phyloP scores from a whole-genome alignment of 768 basidiomycete species.

The Agaricus sinodeliciosus region DNA sequence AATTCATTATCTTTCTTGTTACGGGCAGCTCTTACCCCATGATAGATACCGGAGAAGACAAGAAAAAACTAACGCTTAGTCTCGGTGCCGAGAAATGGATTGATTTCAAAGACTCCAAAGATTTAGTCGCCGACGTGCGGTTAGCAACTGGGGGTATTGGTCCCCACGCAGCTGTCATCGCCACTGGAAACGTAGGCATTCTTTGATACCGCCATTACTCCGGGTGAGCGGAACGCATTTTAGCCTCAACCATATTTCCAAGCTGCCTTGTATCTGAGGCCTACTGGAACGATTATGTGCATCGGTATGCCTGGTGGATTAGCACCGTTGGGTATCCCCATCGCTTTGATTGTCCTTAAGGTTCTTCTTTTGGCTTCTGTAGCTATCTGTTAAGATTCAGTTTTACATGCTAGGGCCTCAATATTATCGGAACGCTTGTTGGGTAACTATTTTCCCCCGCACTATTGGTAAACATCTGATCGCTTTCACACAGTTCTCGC shows the following conservation, averaged over 20 bases:
- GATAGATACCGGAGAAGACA: conserved; percentile 67
- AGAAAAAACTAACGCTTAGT: conserved; percentile 48
- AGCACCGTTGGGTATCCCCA: conserved; percentile 28
- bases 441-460: neutral
- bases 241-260: conserved; percentile 37
- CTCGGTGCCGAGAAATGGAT: conserved; percentile 76
- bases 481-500: conserved; percentile 44
- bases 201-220: neutral
- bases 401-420: conserved; percentile 68
- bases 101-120: conserved; percentile 65
- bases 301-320: conserved; percentile 70
- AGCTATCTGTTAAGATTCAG: conserved; percentile 34
- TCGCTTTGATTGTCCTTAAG: neutral
- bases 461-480: too few species aligned
- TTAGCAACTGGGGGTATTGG: conserved; percentile 59
- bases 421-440: conserved; percentile 45
- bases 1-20: neutral
- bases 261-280: conserved; percentile 69
- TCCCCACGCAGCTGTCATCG: conserved; percentile 63
- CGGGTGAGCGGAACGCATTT: neutral
- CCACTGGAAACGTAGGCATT: conserved; percentile 35
- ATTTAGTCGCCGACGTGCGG: conserved; percentile 63
- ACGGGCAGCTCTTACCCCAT: neutral
- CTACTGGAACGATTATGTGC: conserved; percentile 66
- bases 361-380: neutral